Base-by-base conservation (phyloP, 495 filamentous ascomycete genomes). In the Clohesyomyces aquaticus region DNA sequence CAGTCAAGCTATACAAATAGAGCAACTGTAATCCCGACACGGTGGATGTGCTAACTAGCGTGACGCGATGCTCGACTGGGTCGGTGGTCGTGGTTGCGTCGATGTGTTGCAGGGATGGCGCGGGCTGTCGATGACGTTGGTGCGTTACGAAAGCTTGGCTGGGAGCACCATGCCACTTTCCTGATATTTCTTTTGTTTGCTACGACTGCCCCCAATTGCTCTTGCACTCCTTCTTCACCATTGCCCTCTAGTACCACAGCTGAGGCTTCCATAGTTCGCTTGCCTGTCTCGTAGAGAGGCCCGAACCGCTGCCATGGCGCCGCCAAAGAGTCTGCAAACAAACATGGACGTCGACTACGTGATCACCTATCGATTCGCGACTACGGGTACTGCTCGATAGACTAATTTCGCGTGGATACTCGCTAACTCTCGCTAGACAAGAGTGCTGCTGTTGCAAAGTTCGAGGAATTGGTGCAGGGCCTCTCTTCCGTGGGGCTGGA, bases 271-370 rank as follows among this genome's bases (percentile, higher is more conserved):
- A 11, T 21, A 3, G 4, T 48, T 45, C 26, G 43, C 35, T 42
- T 19, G 52, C n/a, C n/a, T 59, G 21, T n/a, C 48, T n/a, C 46
- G 29, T 53, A 29, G 2, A 23, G 16, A 52, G 32, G n/a, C n/a
- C 35, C 27, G 32, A 50, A 47, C 23, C 41, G 41, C 21, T 29
- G 41, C 25, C 50, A 71, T 71, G 69, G 62, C 66, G 45, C 49
- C 61, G 11, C n/a, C n/a, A n/a, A 77, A 75, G 68, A 73, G 67
- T 59, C 67, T 79, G 38, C 59, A 81, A 61, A 74, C 74, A 25
- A 90, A 89, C 62, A 79, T 86, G 67, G 79, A 88, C 70, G 93
- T 96, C 63, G 94, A 98, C 82, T 98, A 96, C 80, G 93, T 97
- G 64, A 87, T 98, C 61, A 81, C 82, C 58, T 98, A 93, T 75